phyloP scores from a whole-genome alignment of 1,284 basidiomycete genomes.

The Cutaneotrichosporon cavernicola region DNA sequence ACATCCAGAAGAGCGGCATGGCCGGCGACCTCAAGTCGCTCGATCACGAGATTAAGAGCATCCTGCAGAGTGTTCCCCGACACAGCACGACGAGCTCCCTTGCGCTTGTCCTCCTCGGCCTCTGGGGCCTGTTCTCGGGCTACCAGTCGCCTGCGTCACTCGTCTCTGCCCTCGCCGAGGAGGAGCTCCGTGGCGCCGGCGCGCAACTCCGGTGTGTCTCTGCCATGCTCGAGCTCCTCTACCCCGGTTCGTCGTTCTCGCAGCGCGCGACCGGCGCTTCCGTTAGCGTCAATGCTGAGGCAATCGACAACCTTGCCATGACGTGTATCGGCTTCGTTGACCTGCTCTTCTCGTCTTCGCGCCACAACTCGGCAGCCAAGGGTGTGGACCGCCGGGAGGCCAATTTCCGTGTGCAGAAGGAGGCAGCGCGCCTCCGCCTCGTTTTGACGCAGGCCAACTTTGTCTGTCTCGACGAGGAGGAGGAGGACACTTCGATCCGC shows the following conservation, averaged over 20 bases:
- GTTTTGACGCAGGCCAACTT: constrained; percentile 46
- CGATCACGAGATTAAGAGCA: constrained; percentile 42
- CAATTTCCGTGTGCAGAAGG: constrained; percentile 36
- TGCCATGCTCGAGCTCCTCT: constrained; percentile 47
- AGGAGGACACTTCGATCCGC: constrained; percentile 17
- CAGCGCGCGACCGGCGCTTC: constrained; percentile 3
- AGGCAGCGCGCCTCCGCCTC: constrained; percentile 40
- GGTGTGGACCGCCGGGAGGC: constrained; percentile 32
- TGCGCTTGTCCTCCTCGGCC: constrained; percentile 50
- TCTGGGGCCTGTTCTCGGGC: constrained; percentile 49
- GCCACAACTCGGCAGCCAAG: constrained; percentile 14
- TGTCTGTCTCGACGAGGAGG: constrained; percentile 34
- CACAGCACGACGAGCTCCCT: constrained; percentile 46
- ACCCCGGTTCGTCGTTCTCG: constrained; percentile 36
- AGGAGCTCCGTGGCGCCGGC: constrained; percentile 42
- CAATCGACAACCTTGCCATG: constrained; percentile 48
- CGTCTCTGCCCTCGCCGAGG: constrained; percentile 46
- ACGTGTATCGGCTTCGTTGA: constrained; percentile 50
- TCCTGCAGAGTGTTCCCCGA: constrained; percentile 38
- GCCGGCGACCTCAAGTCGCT: constrained; percentile 32
- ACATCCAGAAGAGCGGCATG: constrained; percentile 33
- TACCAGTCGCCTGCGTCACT: constrained; percentile 44
- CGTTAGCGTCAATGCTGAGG: constrained; percentile 36
- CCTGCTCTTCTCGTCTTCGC: constrained; percentile 38
- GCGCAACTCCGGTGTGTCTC: constrained; percentile 36